Base-by-base conservation (phyloP, 202 grass and related monocot species). In the Zizania palustris region DNA sequence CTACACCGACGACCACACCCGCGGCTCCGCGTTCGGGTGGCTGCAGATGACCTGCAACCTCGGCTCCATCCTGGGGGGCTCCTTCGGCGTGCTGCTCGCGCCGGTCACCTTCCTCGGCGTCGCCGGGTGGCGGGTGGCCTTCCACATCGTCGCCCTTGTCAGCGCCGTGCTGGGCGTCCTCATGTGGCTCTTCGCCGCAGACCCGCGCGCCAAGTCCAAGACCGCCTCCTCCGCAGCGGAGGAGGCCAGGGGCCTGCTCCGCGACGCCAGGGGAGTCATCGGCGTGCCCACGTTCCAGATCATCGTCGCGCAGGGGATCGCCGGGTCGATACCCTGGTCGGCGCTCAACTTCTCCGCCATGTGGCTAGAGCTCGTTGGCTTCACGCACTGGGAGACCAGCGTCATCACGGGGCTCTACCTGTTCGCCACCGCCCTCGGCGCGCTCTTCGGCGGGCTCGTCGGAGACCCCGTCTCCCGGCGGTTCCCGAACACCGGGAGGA, bases 21-120 rank as follows among this genome's bases (percentile, higher is more conserved):
- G 90, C 0, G 90, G 93, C 55, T 69, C 86, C 0, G 93, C 90
- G 11, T 97, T 97, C 59, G 90, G 93, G 34, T 97, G 90, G 88
- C 70, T 97, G 22, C 85, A 88, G 74, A 79, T 91, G 77, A 97
- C 93, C 56, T 80, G 85, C 56, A 87, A 86, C 63, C 53, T 93
- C 11, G 93, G 93, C 10, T 89, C 88, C 77, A 93, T 97, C 75
- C 42, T 97, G 19, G 90, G 93, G 0, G 64, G 71, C 11, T 83
- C 89, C 9, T 87, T 91, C 38, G 83, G 83, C 57, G 83, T 97
- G 4, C 67, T 97, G 5, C 78, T 97, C 1, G 86, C 88, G 28
- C 90, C 90, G 0, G 9, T 81, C 39, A 71, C 93, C 48, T 77
- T 97, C 81, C 83, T 97, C 58, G 90, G 93, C 69, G 66, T 97